Base-by-base conservation (phyloP, 2,329 filamentous ascomycete species). In the Calonectria honghensis region DNA sequence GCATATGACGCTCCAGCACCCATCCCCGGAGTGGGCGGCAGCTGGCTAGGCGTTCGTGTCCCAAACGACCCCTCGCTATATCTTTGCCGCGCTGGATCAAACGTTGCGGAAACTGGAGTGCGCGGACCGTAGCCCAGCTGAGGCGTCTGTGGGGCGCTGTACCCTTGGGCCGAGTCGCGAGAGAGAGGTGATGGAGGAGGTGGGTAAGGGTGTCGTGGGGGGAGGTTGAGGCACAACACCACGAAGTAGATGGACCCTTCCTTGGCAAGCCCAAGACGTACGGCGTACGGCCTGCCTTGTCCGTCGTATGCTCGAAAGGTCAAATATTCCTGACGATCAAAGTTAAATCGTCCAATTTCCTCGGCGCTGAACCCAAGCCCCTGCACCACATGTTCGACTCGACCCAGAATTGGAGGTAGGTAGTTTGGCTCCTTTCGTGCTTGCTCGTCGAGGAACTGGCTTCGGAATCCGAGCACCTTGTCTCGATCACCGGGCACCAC, bases 241-340 rank as follows among this genome's bases (percentile, higher is more conserved):
- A 93, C 87, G 77, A 93, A 93, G 81, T 91, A 93, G 73, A 92
- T 91, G 50, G 91, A 91, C 5, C 91, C 90, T 75, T 89, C 89
- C 78, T 92, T 93, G 16, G 88, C 90, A 37, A 93, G 85, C 0
- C 91, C 91, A 48, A 93, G 80, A 2, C 89, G 89, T 37, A 91
- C 84, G 2, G 87, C 84, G 73, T 89, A 88, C 13, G 85, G 85
- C 73, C 90, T 85, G 37, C 85, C 84, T 73, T 90, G 89, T 24
- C 90, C 89, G 67, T 92, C 89, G 3, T 84, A 83, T 3, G 86
- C 84, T 64, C 87, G 82, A 76, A 93, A 93, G 1, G 87, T 89
- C 57, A 93, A 84, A 77, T 88, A 87, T 59, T 93, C 91, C 35
- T 88, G 87, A 61, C 88, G 88, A 59, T 91, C 89, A 14, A 91